These are phyloP conservation scores for Leccinum huronense DNA, from an alignment of 1,284 basidiomycete genomes.

Conservation along the genomic window DNA sequence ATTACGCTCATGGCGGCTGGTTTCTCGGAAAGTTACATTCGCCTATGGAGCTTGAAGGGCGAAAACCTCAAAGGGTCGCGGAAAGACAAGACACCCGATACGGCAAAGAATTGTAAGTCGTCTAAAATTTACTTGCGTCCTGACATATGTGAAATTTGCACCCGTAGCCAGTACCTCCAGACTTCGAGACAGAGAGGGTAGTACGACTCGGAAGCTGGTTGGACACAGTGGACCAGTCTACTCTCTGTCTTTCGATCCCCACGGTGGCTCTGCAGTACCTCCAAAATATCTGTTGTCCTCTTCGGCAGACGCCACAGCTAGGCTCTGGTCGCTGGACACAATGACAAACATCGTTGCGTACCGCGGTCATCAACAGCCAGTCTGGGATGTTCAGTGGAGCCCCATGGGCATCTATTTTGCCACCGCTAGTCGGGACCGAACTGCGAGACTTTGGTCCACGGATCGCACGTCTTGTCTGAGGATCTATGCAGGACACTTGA, in stretches of 20 bases:
- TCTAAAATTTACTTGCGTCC: not conserved
- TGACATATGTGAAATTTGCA: conserved; percentile 8
- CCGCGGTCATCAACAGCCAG: conserved; percentile 94
- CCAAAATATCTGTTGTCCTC: conserved; percentile 89
- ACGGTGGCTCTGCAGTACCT: conserved; percentile 81
- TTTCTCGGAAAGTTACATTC: conserved; percentile 93
- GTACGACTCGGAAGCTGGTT: conserved; percentile 87
- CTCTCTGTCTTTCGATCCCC: conserved; percentile 89
- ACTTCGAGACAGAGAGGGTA: conserved; percentile 75
- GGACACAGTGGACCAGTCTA: conserved; percentile 98
- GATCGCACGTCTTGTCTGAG: conserved; percentile 86
- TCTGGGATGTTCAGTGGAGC: conserved; percentile 99
- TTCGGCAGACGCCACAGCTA: conserved; percentile 90
- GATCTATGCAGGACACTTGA: conserved; percentile 94
- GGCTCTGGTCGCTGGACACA: conserved; percentile 96
- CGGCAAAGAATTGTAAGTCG: conserved; percentile 66
- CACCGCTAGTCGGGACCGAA: conserved; percentile 90
- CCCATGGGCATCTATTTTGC: conserved; percentile 99
- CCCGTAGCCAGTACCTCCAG: conserved; percentile 56
- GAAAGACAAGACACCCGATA: conserved; percentile 69
- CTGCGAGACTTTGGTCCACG: conserved; percentile 95
- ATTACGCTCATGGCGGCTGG: conserved; percentile 95
- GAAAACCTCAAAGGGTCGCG: conserved; percentile 81
- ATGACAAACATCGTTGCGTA: conserved; percentile 93
- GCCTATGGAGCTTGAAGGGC: conserved; percentile 94